These are phyloP conservation scores for Mortierella sp. DNA, from an alignment of 371 early-diverging fungal genomes.

Conservation along the genomic window DNA sequence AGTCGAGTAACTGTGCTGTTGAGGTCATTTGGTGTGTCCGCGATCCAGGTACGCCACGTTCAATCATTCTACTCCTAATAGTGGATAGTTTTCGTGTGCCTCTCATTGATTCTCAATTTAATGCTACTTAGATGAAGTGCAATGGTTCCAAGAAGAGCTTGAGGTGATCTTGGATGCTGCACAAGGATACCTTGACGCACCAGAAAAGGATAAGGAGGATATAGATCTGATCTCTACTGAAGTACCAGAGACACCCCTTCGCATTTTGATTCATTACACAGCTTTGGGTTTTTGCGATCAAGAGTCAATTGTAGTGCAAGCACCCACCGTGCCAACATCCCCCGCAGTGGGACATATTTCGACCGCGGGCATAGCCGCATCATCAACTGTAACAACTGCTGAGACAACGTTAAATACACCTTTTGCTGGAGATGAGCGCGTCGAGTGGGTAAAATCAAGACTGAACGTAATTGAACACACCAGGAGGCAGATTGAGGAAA, in stretches of 20 bases:
- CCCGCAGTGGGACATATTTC: not conserved
- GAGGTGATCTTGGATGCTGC: slow-evolving; percentile 48
- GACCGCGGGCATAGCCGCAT: not conserved
- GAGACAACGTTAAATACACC: slow-evolving; percentile 21
- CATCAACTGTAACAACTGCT: not conserved
- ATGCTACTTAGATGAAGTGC: slow-evolving; percentile 54
- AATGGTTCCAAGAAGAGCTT: slow-evolving; percentile 67
- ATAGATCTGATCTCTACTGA: slow-evolving; percentile 27
- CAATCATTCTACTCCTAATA: not conserved
- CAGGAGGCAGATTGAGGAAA: slow-evolving; percentile 26
- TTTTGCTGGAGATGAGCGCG: slow-evolving; percentile 45
- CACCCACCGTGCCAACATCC: not conserved
- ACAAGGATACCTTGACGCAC: slow-evolving; percentile 15
- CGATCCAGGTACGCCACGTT: slow-evolving; percentile 18
- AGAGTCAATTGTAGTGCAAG: slow-evolving; percentile 16
- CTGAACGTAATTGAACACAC: slow-evolving; percentile 27
- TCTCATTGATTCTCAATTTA: not conserved
- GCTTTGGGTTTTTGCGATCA: slow-evolving; percentile 17
- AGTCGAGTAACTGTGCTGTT: slow-evolving; percentile 9
- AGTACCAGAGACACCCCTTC: slow-evolving; percentile 13
- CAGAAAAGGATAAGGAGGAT: slow-evolving; percentile 40
- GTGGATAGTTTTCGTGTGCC: not conserved
- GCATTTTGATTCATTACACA: slow-evolving; percentile 26
- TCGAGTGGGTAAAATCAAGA: slow-evolving; percentile 33
- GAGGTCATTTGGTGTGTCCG: slow-evolving; percentile 51